Base-by-base conservation (phyloP, 305 asterid species). In the Fraxinus floribunda region DNA sequence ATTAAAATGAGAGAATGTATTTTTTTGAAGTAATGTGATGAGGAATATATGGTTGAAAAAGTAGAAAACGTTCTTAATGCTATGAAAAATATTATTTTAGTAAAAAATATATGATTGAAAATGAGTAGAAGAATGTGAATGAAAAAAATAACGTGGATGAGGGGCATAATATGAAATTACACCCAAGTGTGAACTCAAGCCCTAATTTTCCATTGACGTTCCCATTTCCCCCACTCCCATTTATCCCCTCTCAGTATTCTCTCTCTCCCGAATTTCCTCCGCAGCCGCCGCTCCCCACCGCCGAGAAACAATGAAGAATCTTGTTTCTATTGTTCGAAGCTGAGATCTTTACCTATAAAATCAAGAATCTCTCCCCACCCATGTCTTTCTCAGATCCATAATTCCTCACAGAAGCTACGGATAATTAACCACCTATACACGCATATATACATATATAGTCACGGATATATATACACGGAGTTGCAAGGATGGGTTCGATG, bases 401-500 rank as follows among this genome's bases (percentile, higher is more conserved):
- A 57, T 46, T 82, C 76, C 46, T 72, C 7, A 16, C 24, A 15
- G 34, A 38, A 77, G 29, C 57, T 75, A 38, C 70, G 49, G 18
- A 16, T 10, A 18, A 36, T 57, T 57, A 15, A 68, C 22, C 44
- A 52, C 13, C 78, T 13, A 41, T 64, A 75, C 55, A 35, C 75
- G 32, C 22, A 55, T 9, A 55, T 7, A 57, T 13, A 71, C 75
- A 9, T 80, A 29, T 24, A 44, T 39, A 32, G 74, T 66, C 11
- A 18, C 71, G 34, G 34, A 9, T 1, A 29, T 36, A 62, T 39
- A 79, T 5, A 0, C 4, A 29, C 32, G 82, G 20, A 39, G 62
- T 49, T 41, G 85, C 15, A 81, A 44, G 73, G 26, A 93, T 92
- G 95, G 87, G 78, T 81, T 90, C 93, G 34, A 57, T 86, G 44